Evolutionary conservation across 1,139 yeast species (phyloP).

Genomic region (Yamadazyma aaseri): DNA sequence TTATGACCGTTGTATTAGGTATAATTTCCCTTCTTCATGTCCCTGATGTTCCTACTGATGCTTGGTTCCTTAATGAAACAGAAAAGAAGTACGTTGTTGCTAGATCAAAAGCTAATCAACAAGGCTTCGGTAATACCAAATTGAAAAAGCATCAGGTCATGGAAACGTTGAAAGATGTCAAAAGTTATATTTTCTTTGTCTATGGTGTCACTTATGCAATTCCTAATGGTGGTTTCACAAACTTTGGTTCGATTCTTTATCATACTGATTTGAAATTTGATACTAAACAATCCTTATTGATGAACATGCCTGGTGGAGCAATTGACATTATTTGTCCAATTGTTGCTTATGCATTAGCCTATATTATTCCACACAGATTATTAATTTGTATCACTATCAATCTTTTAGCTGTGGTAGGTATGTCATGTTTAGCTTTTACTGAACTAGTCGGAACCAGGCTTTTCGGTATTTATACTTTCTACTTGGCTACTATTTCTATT

Average conservation of each 20-base stretch:
- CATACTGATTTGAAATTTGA: slow-evolving; percentile 37
- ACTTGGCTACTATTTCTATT: slow-evolving; percentile 7
- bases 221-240: slow-evolving; percentile 34
- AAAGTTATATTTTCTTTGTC: slow-evolving; percentile 37
- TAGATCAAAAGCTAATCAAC: slow-evolving; percentile 28
- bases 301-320: slow-evolving; percentile 37
- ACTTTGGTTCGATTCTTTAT: slow-evolving; percentile 38
- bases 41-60: slow-evolving; percentile 26
- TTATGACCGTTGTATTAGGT: slow-evolving; percentile 24
- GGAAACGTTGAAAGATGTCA: slow-evolving; percentile 47
- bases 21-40: slow-evolving; percentile 19
- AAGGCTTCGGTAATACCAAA: slow-evolving; percentile 54
- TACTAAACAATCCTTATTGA: slow-evolving; percentile 23
- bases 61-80: slow-evolving; percentile 38
- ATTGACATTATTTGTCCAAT: slow-evolving; percentile 36
- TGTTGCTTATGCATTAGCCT: slow-evolving; percentile 32
- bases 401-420: slow-evolving; percentile 24
- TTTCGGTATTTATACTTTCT: slow-evolving; percentile 9
- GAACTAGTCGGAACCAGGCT: slow-evolving; percentile 8
- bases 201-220: slow-evolving; percentile 24
- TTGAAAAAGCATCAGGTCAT: slow-evolving; percentile 53
- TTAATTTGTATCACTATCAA: slow-evolving; percentile 22
- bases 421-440: slow-evolving; percentile 53
- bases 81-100: slow-evolving; percentile 29
- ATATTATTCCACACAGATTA: slow-evolving; percentile 37